Conservation (phyloP, 257 asterid species). For the Primulina tabacum region DNA sequence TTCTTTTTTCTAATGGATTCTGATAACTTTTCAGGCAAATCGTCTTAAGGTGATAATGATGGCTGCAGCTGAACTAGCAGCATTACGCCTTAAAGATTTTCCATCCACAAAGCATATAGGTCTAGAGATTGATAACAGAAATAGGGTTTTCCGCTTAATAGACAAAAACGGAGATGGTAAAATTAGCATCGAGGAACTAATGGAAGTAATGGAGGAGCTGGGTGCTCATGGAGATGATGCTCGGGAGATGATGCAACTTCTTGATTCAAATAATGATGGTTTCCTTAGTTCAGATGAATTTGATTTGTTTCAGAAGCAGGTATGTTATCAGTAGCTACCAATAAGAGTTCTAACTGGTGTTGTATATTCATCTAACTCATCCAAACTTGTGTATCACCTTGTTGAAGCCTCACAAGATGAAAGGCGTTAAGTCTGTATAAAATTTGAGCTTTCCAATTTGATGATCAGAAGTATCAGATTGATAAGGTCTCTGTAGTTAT, state of each 20-base stretch:
- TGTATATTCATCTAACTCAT: background rate
- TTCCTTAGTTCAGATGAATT: constrained; percentile 88
- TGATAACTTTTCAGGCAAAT: constrained; percentile 57
- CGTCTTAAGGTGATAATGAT: constrained; percentile 90
- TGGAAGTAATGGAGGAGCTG: constrained; percentile 93
- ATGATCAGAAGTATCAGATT: background rate
- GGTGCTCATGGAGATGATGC: constrained; percentile 97
- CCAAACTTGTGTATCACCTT: background rate
- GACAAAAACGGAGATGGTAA: constrained; percentile 97
- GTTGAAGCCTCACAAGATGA: background rate
- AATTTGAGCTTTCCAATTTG: background rate
- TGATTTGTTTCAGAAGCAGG: constrained; percentile 83
- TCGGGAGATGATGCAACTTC: constrained; percentile 87
- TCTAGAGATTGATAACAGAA: constrained; percentile 51
- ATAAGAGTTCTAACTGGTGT: background rate
- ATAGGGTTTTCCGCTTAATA: constrained; percentile 66
- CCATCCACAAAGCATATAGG: constrained; percentile 53
- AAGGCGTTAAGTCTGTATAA: background rate
- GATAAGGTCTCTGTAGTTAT: background rate
- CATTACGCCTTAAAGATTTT: constrained; percentile 73
- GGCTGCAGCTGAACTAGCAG: constrained; percentile 97
- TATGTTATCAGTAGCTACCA: constrained; percentile 18
- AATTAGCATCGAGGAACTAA: constrained; percentile 90
- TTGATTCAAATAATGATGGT: constrained; percentile 89
- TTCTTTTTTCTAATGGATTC: background rate